A percentile compares a stretch with the other conserved stretches of the same genome.
Evolutionary conservation across 78 protist genomes (phyloP).

Genomic region (Emiliania huxleyi): DNA sequence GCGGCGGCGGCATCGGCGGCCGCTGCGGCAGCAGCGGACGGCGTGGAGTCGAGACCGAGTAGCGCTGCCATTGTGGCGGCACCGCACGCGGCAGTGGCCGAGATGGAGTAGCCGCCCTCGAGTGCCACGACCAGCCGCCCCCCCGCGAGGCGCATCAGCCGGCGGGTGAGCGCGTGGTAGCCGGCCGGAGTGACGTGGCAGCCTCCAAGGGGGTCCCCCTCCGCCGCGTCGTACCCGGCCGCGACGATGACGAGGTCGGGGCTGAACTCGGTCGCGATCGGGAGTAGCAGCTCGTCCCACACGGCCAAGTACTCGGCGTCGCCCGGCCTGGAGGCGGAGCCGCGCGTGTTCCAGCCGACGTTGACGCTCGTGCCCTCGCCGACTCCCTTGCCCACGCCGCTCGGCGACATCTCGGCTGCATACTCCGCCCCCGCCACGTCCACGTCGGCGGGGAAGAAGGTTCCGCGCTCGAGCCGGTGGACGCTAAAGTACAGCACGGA

Average conservation of each 20-base stretch:
- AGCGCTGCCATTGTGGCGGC: conserved; percentile 15
- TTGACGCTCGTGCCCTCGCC: neutral
- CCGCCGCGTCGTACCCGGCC: conserved; percentile 72
- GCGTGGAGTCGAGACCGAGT: neutral
- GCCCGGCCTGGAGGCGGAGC: neutral
- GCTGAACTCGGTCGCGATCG: conserved; percentile 50
- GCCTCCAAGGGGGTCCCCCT: conserved; percentile 62
- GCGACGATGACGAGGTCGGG: conserved; percentile 62
- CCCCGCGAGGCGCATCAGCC: neutral
- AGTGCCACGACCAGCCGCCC: conserved; percentile 54
- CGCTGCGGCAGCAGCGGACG: neutral
- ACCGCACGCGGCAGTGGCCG: neutral
- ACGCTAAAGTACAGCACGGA: conserved; percentile 27
- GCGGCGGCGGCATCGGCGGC: neutral
- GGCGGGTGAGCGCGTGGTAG: conserved; percentile 14
- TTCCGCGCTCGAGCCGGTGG: conserved; percentile 30
- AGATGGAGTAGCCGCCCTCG: conserved; percentile 59
- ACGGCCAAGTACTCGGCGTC: conserved; percentile 58
- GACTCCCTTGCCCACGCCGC: neutral
- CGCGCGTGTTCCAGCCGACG: neutral
- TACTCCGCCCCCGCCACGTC: neutral
- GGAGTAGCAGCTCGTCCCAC: conserved; percentile 48
- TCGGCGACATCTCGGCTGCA: neutral
- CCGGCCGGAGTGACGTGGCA: conserved; percentile 53
- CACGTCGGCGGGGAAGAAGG: conserved; percentile 61